Base-by-base conservation (phyloP, 345 rosid species). In the Dimocarpus longan region DNA sequence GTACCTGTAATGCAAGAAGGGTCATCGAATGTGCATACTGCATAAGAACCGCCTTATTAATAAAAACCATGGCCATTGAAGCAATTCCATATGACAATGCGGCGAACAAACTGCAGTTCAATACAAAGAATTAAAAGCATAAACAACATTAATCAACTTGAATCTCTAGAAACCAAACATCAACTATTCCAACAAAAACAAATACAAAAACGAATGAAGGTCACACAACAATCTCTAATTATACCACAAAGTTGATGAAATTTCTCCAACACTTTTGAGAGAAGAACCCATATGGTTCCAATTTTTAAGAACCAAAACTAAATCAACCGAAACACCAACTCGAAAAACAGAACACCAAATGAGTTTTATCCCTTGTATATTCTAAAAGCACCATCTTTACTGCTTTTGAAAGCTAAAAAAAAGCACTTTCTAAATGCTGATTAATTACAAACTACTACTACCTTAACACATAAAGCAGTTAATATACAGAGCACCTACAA, bases 51-150 rank as follows among this genome's bases (percentile, higher is more conserved):
- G 97, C 97, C 84, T 94, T 96, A 66, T 96, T 96, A 86, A 96
- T 94, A 77, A 96, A 96, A 70, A 94, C 99, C 99, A 96, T 96
- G 5, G 97, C 97, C 99, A 96, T 96, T 1, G 98, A 96, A 83
- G 95, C 91, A 83, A 89, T 64, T 70, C 98, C 99, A 90, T 96
- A 96, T 3, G 98, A 91, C 74, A 94, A 73, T 11, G 99, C 98
- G 63, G 98, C 78, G 74, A 84, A 66, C 80, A 96, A 83, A 85
- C 98, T 96, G 82, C 89, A 90, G 77, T 11, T 28, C 43, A 22
- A 15, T 22, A 59, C 13, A 52, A 37, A 60, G 66, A 21, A 64
- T 15, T 48, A 65, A 12, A 42, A 15, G 32, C 77, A 37, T 24
- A 19, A 21, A 60, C n/a, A 63, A 62, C 11, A 43, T 5, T 13